phyloP scores from a whole-genome alignment of 495 filamentous ascomycete genomes.

The Penicillium pancosmium region DNA sequence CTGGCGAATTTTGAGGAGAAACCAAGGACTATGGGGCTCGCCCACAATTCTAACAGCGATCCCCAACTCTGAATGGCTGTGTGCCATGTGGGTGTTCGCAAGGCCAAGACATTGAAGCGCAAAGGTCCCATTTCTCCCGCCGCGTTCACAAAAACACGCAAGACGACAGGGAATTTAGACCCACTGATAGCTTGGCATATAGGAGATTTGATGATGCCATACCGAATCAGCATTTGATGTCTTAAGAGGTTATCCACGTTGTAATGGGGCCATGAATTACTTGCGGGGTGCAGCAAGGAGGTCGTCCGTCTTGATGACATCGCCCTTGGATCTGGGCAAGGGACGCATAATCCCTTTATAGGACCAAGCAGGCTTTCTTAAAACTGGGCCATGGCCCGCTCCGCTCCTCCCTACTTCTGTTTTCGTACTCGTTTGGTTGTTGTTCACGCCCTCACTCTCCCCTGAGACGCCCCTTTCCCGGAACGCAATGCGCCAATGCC shows the following conservation, averaged over 20 bases:
- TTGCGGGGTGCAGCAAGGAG: conserved; percentile 6
- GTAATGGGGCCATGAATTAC: background rate
- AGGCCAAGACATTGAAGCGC: conserved; percentile 1
- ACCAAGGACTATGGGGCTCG: conserved; percentile 1
- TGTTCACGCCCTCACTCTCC: background rate
- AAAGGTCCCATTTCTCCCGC: background rate
- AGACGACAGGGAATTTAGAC: background rate
- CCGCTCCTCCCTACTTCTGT: conserved; percentile 6
- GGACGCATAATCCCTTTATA: conserved; percentile 4
- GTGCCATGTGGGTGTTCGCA: conserved; percentile 4
- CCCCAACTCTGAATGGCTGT: background rate
- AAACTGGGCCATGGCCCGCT: background rate
- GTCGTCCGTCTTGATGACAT: background rate
- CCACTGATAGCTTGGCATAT: conserved; percentile 1
- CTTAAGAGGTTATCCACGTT: background rate
- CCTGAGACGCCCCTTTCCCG: conserved; percentile 3
- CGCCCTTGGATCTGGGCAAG: conserved; percentile 2
- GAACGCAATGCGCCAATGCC: conserved; percentile 38
- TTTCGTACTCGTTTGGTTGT: background rate
- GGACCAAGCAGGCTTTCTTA: background rate
- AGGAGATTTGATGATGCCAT: conserved; percentile 4
- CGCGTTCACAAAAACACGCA: background rate
- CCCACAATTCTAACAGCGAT: background rate
- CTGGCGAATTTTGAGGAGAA: background rate
- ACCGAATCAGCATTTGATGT: background rate